A percentile compares a stretch with the other conserved stretches of the same genome.
These are phyloP conservation scores for Monilinia aucupariae DNA, from an alignment of 2,329 filamentous ascomycete genomes.

Conservation along the genomic window DNA sequence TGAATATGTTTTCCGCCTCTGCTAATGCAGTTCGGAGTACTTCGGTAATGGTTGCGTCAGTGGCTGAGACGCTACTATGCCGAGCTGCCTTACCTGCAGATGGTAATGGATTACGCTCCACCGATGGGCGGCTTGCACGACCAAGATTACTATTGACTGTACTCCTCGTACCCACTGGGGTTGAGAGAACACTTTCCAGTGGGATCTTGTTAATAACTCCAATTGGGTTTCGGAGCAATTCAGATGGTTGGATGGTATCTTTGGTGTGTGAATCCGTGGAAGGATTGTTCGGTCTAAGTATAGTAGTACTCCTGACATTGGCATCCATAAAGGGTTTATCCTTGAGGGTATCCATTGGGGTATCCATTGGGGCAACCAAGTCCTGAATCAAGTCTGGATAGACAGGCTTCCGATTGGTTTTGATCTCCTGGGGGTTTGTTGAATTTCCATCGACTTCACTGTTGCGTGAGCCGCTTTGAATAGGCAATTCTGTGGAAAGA, in stretches of 20 bases:
- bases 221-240: slow-evolving; percentile 21
- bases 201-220: slow-evolving; percentile 18
- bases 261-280: slow-evolving; percentile 17
- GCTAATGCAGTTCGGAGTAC: slow-evolving; percentile 27
- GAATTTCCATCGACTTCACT: slow-evolving; percentile 1
- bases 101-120: slow-evolving; percentile 9
- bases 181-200: slow-evolving; percentile 23
- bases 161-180: slow-evolving; percentile 24
- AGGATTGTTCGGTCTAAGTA: slow-evolving; percentile 17
- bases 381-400: slow-evolving; percentile 26
- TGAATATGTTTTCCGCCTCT: slow-evolving; percentile 18
- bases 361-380: slow-evolving; percentile 20
- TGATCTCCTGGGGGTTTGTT: slow-evolving; percentile 1
- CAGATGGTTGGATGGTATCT: slow-evolving; percentile 28
- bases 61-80: slow-evolving; percentile 25
- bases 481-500: slow-evolving; percentile 1
- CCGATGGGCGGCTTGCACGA: slow-evolving; percentile 15
- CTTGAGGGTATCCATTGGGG: slow-evolving; percentile 12
- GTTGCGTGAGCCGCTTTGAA: slow-evolving; percentile 13
- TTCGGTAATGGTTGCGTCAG: slow-evolving; percentile 28
- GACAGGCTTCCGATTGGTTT: slow-evolving; percentile 19
- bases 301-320: background rate
- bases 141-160: slow-evolving; percentile 15
- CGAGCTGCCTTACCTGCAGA: slow-evolving; percentile 25
- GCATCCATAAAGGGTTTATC: slow-evolving; percentile 13